A percentile compares a stretch with the other conserved stretches of the same genome.
Conservation (phyloP, 139 green algal genomes). For the Volvox reticuliferus region DNA sequence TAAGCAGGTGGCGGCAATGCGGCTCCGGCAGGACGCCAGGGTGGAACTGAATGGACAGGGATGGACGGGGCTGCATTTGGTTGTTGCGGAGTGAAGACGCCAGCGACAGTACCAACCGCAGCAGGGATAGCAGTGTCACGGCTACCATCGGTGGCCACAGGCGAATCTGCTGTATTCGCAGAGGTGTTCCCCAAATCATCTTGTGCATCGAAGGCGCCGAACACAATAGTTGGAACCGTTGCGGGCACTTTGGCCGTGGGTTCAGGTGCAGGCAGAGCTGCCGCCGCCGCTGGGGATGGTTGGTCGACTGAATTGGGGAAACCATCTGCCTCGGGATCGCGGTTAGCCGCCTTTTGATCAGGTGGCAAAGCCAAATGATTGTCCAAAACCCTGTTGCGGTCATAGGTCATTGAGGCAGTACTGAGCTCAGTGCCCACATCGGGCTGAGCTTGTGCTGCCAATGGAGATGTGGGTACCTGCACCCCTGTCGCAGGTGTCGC, state of each 20-base stretch:
- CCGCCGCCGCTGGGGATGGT: neutral
- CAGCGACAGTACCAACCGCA: neutral
- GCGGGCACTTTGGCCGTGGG: neutral
- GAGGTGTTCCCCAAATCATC: no score
- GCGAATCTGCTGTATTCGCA: neutral
- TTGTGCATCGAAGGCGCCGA: neutral
- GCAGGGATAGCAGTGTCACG: neutral
- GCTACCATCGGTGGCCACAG: neutral
- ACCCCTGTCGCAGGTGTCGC: no score
- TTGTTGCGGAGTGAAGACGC: no score
- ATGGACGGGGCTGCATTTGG: neutral
- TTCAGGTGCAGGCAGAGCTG: neutral
- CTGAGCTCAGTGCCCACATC: no score
- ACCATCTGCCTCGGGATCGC: no score
- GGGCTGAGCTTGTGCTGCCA: no score
- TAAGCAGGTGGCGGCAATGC: neutral
- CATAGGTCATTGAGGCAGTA: no score
- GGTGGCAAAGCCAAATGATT: no score
- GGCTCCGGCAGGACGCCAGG: neutral
- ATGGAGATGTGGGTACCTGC: no score
- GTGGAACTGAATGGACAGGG: neutral
- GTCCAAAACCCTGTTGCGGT: no score
- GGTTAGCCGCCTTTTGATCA: no score
- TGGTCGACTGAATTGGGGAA: no score
- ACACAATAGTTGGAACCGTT: neutral